Conservation (phyloP, 2,329 filamentous ascomycete species). For the Colletotrichum sp. region DNA sequence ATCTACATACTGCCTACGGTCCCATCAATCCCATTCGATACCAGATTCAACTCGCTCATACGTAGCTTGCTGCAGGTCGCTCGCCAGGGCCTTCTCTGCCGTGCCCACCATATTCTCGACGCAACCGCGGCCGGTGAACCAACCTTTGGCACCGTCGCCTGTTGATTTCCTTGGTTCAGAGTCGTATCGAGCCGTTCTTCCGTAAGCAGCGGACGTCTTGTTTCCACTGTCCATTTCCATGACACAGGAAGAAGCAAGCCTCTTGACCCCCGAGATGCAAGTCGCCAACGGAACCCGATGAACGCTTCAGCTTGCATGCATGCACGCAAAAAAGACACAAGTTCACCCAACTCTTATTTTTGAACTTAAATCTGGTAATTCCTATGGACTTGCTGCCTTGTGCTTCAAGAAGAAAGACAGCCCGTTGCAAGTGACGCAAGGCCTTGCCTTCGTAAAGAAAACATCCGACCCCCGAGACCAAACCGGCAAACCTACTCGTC, state of each 20-base stretch:
- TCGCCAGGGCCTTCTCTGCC: conserved; percentile 2
- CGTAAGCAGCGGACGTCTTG: not conserved
- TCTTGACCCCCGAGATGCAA: not conserved
- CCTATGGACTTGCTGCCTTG: not conserved
- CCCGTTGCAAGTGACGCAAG: not conserved
- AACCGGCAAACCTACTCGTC: conserved; percentile 38
- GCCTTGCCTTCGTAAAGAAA: not conserved
- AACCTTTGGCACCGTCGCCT: not conserved
- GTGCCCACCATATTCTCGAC: conserved; percentile 1
- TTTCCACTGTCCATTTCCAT: not conserved
- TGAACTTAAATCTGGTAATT: not conserved
- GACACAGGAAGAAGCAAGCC: not conserved
- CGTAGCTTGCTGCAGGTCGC: not conserved
- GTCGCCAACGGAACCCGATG: not conserved
- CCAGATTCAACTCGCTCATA: not conserved
- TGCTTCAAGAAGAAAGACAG: not conserved
- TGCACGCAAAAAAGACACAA: not conserved
- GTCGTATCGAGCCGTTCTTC: conserved; percentile 2
- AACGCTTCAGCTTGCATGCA: not conserved
- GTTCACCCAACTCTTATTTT: not conserved
- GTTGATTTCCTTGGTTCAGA: not conserved
- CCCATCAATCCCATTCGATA: conserved; percentile 9
- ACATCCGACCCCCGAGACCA: not conserved
- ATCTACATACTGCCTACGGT: not conserved
- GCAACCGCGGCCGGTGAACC: not conserved